Evolutionary conservation across 495 filamentous ascomycete genomes (phyloP).

Genomic region (Neurospora sp.): DNA sequence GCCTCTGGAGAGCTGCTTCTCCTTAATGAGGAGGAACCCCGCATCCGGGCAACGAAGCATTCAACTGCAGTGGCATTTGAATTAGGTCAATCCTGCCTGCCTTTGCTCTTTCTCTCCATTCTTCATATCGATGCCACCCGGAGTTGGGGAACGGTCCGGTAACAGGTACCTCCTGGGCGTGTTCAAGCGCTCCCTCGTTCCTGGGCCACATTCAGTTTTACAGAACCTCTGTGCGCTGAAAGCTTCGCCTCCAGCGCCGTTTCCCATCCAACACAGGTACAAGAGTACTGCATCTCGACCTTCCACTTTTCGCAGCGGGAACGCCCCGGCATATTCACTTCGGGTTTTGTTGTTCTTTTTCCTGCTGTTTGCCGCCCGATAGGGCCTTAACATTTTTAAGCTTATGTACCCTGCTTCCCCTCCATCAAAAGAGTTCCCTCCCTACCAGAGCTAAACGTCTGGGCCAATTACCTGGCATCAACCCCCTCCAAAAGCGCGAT

Average conservation of each 20-base stretch:
- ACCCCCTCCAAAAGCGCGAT: neutral
- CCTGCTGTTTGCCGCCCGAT: constrained; percentile 10
- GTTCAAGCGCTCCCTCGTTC: neutral
- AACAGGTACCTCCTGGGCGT: neutral
- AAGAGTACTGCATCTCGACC: neutral
- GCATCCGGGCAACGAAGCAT: neutral
- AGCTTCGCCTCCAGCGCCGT: neutral
- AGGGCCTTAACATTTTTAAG: constrained; percentile 19
- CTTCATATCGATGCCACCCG: neutral
- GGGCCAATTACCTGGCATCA: neutral
- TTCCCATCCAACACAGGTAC: constrained; percentile 3
- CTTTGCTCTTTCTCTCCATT: neutral
- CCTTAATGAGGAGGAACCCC: neutral
- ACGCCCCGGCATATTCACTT: neutral
- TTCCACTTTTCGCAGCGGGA: neutral
- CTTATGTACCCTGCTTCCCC: constrained; percentile 1
- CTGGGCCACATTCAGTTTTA: constrained; percentile 2
- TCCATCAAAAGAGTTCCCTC: neutral
- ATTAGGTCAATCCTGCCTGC: neutral
- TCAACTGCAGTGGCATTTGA: neutral
- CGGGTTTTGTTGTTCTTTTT: constrained; percentile 3
- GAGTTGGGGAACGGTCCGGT: neutral
- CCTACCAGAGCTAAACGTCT: neutral
- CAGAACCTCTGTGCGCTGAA: constrained; percentile 25
- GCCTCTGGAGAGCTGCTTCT: neutral